Evolutionary conservation across 495 filamentous ascomycete species (phyloP).

Genomic region (Tetracladium marchalianum): DNA sequence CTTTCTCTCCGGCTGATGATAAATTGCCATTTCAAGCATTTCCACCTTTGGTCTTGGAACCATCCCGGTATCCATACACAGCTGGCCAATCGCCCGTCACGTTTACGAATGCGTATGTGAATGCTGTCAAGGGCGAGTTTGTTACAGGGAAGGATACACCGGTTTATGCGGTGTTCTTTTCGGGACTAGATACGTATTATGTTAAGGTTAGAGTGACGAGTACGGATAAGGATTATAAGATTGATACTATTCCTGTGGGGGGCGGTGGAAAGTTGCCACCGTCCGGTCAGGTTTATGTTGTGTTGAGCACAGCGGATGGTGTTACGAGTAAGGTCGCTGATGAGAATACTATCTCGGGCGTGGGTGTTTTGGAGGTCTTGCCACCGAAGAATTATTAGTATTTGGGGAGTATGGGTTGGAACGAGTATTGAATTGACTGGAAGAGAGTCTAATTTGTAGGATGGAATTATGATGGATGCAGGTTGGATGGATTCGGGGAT

Average conservation of each 20-base stretch:
- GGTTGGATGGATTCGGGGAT: no score
- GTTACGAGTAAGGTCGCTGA: conserved; percentile 22
- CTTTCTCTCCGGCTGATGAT: conserved; percentile 25
- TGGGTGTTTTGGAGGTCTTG: conserved; percentile 31
- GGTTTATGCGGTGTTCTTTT: conserved; percentile 26
- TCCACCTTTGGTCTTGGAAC: conserved; percentile 17
- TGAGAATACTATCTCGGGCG: conserved; percentile 32
- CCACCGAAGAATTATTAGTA: neutral
- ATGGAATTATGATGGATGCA: no score
- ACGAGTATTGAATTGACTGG: no score
- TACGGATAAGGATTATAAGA: conserved; percentile 18
- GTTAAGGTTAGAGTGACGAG: conserved; percentile 15
- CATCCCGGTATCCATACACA: conserved; percentile 13
- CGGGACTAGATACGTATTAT: conserved; percentile 21
- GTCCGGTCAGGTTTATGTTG: conserved; percentile 35
- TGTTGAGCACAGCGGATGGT: conserved; percentile 29
- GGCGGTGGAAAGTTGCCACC: conserved; percentile 14
- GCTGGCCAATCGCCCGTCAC: conserved; percentile 17
- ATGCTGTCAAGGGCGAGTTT: conserved; percentile 4
- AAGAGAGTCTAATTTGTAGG: no score
- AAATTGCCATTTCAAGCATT: conserved; percentile 33
- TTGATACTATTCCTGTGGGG: conserved; percentile 24
- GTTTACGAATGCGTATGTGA: conserved; percentile 18
- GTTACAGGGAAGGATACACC: conserved; percentile 10
- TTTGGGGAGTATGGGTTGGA: no score